These are phyloP conservation scores for Pseudozyma sp. DNA, from an alignment of 1,284 basidiomycete genomes.

Conservation along the genomic window DNA sequence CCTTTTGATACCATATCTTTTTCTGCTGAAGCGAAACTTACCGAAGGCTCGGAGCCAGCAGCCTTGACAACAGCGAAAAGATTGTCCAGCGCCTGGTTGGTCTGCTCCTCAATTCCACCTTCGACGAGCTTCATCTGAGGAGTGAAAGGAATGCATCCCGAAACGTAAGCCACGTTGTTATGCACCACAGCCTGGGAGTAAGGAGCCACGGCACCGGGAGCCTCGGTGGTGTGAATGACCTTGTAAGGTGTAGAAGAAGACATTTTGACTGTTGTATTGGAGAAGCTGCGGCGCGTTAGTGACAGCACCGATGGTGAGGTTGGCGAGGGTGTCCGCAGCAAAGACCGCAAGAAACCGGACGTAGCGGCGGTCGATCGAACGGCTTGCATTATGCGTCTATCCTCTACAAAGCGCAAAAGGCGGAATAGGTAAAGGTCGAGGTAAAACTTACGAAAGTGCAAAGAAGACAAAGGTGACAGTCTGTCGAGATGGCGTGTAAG, in stretches of 20 bases:
- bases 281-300: constrained; percentile 1
- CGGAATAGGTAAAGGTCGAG: background rate
- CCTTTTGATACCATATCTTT: background rate
- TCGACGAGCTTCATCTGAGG: constrained; percentile 80
- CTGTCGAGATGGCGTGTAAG: background rate
- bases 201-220: constrained; percentile 67
- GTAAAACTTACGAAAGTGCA: background rate
- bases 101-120: constrained; percentile 84
- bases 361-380: background rate
- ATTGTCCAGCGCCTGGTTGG: constrained; percentile 87
- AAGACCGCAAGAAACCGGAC: background rate
- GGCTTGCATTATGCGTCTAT: background rate
- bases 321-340: background rate
- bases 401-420: background rate
- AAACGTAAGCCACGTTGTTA: constrained; percentile 87
- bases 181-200: constrained; percentile 78
- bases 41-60: constrained; percentile 72
- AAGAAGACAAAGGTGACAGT: background rate
- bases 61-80: constrained; percentile 85
- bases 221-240: constrained; percentile 61
- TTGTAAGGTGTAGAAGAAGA: constrained; percentile 55
- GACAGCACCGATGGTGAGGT: constrained; percentile 10
- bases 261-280: constrained; percentile 20
- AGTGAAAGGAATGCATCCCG: constrained; percentile 88
- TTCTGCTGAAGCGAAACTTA: constrained; percentile 10